A percentile compares a stretch with the other conserved stretches of the same genome.
phyloP scores from a whole-genome alignment of 2,329 filamentous ascomycete genomes.

The Paraconiothyrium sp. region DNA sequence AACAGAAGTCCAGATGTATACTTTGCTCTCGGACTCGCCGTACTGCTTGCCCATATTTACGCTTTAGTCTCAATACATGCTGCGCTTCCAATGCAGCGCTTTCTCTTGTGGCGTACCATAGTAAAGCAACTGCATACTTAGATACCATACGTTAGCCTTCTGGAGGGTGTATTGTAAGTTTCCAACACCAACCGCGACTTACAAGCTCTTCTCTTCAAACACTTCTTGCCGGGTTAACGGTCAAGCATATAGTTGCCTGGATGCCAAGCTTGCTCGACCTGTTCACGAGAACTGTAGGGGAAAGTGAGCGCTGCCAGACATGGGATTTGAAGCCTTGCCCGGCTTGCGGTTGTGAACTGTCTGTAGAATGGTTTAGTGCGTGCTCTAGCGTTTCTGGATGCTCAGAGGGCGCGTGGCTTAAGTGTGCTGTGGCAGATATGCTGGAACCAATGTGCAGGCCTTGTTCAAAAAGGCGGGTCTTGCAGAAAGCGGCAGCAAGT shows the following conservation, averaged over 20 bases:
- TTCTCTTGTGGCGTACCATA: too few species aligned
- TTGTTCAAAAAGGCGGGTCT: too few species aligned
- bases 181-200: too few species aligned
- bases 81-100: too few species aligned
- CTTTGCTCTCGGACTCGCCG: too few species aligned
- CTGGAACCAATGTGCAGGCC: not conserved
- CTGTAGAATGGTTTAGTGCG: not conserved
- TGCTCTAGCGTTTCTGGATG: not conserved
- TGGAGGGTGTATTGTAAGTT: too few species aligned
- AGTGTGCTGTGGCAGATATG: not conserved
- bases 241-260: not conserved
- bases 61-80: too few species aligned
- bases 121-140: too few species aligned
- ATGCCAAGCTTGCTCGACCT: not conserved
- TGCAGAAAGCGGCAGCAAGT: too few species aligned
- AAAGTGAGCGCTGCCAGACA: not conserved
- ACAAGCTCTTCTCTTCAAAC: conserved; percentile 8
- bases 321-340: not conserved
- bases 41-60: too few species aligned
- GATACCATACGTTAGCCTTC: too few species aligned
- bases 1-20: too few species aligned
- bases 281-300: not conserved
- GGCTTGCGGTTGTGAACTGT: not conserved
- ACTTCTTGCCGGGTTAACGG: not conserved
- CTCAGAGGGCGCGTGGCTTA: not conserved